These are phyloP conservation scores for Hordeum marinum DNA, from an alignment of 176 grass and related monocot species.

Conservation along the genomic window DNA sequence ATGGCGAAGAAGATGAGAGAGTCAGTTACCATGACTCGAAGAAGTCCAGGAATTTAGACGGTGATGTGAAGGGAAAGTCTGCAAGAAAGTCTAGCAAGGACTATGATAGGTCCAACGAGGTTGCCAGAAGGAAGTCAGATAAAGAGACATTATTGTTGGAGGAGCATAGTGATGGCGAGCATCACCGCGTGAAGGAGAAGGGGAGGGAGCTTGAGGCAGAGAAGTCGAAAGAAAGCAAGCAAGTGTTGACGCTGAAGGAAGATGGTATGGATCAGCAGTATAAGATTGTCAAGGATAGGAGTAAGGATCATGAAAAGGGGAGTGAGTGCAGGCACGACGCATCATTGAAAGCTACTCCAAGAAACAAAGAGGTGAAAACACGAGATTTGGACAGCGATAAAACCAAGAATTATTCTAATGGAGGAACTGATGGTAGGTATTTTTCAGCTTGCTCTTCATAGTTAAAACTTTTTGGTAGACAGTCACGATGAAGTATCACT, in stretches of 20 bases:
- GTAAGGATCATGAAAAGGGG: constrained; percentile 11
- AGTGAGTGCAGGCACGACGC: background rate
- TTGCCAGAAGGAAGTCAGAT: background rate
- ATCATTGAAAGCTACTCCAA: background rate
- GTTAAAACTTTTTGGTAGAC: background rate
- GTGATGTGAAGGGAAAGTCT: background rate
- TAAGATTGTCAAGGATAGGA: constrained; percentile 13
- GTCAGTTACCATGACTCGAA: background rate
- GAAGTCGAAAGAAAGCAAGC: background rate
- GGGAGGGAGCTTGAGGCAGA: background rate
- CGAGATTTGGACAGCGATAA: background rate
- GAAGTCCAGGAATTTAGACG: background rate
- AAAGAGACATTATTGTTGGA: background rate
- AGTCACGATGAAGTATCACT: background rate
- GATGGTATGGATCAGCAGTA: background rate
- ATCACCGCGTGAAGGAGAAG: background rate
- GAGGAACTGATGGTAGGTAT: background rate
- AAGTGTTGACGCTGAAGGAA: background rate
- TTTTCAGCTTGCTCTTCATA: background rate
- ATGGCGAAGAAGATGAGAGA: background rate
- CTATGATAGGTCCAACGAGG: background rate
- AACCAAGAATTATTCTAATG: background rate
- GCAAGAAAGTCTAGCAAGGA: background rate
- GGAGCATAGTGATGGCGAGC: background rate
- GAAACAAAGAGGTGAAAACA: constrained; percentile 21